Conservation (phyloP, 345 rosid genomes). For the Cardamine resedifolia region DNA sequence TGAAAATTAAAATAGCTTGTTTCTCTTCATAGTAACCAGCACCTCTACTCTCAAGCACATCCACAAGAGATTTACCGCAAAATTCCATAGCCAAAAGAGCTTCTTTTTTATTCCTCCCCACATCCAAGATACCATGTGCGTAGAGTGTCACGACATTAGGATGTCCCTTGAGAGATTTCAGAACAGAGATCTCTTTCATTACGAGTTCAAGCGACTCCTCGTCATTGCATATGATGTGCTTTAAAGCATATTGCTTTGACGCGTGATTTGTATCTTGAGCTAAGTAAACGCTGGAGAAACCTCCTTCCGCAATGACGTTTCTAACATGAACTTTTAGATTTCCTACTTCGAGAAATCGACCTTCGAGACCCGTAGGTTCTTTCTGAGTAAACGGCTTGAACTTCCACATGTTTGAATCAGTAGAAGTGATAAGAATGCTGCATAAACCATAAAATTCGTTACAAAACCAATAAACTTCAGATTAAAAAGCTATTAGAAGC, state of each 20-base stretch:
- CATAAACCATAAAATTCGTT: constrained; percentile 13
- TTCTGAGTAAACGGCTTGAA: constrained; percentile 82
- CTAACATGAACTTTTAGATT: constrained; percentile 74
- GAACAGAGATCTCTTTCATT: constrained; percentile 76
- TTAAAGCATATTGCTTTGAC: constrained; percentile 88
- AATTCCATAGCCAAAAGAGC: constrained; percentile 91
- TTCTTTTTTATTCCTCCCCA: constrained; percentile 86
- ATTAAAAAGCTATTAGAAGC: constrained; percentile 2
- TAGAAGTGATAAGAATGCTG: constrained; percentile 36
- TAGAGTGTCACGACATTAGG: constrained; percentile 76
- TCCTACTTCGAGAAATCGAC: constrained; percentile 78
- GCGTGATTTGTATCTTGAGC: constrained; percentile 68
- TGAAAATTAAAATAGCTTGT: constrained; percentile 68
- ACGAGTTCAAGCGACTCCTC: constrained; percentile 75
- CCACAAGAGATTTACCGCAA: constrained; percentile 86
- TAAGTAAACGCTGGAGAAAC: constrained; percentile 89
- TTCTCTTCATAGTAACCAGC: constrained; percentile 83
- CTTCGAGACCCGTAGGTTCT: constrained; percentile 88
- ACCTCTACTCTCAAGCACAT: constrained; percentile 79
- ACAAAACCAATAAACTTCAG: neutral
- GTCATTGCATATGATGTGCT: constrained; percentile 92
- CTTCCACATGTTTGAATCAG: constrained; percentile 75
- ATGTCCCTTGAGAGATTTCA: constrained; percentile 86
- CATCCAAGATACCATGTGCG: constrained; percentile 71
- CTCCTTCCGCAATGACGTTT: constrained; percentile 86